Evolutionary conservation across 2,329 filamentous ascomycete genomes (phyloP), one percentile per base, ranked within the genome.

Genomic region (Amesomyces nigricolor): DNA sequence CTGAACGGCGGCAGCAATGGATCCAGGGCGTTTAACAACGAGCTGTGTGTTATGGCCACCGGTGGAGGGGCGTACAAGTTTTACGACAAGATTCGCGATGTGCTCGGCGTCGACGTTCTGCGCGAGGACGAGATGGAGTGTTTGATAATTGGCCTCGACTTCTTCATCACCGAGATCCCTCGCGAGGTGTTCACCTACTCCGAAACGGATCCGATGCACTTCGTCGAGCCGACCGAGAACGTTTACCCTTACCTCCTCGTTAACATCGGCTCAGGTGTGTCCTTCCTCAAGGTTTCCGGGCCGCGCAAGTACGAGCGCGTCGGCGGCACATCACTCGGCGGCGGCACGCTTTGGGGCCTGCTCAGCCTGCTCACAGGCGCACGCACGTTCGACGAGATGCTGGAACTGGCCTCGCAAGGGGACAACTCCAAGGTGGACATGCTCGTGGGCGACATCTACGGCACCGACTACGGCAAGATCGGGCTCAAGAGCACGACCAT

Each of bases 41-140:
- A 90, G 64, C 73, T 99, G 44, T 94, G 87, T 67, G 87, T 99
- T 61, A 95, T 97, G 84, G 94, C 94, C 2, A 99, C 94, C 0
- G 94, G 94, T 5, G 94, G 94, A 29, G 94, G 94, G 17, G 91
- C 94, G 5, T 97, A 89, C 78, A 96, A 97, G 71, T 99, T 89
- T 73, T 96, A 97, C 71, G 91, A 97, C 70, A 86, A 85, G 71
- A 90, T 99, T 64, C 86, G 85, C 67, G 82, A 92, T 59, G 84
- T 86, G 4, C 75, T 99, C 49, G 88, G 88, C 13, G 89, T 96
- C 1, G 88, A 96, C 67, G 91, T 99, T 17, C 77, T 91, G 65
- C 80, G 91, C 43, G 94, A 97, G 72, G 94, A 99, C 67, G 94
- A 99, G 74, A 99, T 99, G 94, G 91, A 96, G 71, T 99, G 94